phyloP scores from a whole-genome alignment of 2,329 filamentous ascomycete species.

The Cladophialophora chaetospira region DNA sequence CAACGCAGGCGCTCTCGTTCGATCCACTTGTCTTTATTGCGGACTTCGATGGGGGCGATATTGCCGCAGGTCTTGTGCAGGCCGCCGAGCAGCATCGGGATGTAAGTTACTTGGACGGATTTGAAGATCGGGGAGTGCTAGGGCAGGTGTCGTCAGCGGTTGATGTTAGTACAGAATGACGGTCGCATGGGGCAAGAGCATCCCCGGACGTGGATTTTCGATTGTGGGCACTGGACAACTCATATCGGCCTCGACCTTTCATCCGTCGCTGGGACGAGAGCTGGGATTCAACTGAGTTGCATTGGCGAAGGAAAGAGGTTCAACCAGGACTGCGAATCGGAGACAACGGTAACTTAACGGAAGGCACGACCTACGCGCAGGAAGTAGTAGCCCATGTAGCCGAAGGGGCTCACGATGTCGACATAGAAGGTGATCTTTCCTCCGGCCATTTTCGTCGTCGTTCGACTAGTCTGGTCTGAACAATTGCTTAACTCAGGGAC shows the following conservation, averaged over 20 bases:
- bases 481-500: too few relatives aligned
- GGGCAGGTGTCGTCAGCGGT: not conserved
- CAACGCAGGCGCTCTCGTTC: constrained; percentile 56
- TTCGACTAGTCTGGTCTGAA: too few relatives aligned
- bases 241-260: too few relatives aligned
- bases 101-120: constrained; percentile 56
- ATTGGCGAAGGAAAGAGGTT: not conserved
- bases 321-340: not conserved
- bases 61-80: constrained; percentile 61
- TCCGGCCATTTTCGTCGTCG: constrained; percentile 42
- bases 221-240: too few relatives aligned
- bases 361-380: constrained; percentile 49
- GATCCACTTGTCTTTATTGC: constrained; percentile 64
- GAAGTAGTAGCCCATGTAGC: constrained; percentile 61
- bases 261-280: too few relatives aligned
- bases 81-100: constrained; percentile 62
- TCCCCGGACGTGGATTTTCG: too few relatives aligned
- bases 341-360: not conserved
- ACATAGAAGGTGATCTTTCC: constrained; percentile 60
- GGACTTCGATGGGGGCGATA: constrained; percentile 57
- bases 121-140: constrained; percentile 58
- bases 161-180: not conserved
- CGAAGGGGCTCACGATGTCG: constrained; percentile 63
- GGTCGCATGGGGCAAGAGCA: not conserved
- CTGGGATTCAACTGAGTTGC: too few relatives aligned